Evolutionary conservation across 306 rosid genomes (phyloP).

Genomic region (Quercus robur): DNA sequence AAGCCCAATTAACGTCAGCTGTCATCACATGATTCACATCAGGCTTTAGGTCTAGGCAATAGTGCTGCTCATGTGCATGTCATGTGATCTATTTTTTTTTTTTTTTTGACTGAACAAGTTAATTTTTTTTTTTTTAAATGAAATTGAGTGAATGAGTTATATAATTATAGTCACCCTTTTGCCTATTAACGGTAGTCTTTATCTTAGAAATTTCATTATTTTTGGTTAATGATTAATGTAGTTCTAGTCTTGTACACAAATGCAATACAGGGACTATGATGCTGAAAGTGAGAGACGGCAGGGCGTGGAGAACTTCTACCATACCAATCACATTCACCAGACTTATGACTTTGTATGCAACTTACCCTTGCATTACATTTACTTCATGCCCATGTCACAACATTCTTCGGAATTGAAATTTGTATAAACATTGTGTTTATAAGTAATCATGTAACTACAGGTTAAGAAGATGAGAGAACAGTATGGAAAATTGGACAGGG

Average conservation of each 20-base stretch:
- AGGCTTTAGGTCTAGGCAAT: too few relatives aligned
- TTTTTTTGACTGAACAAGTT: too few relatives aligned
- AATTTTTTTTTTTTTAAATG: too few relatives aligned
- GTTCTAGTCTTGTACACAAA: background rate
- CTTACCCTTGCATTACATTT: background rate
- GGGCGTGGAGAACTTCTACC: slow-evolving; percentile 66
- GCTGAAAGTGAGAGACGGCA: slow-evolving; percentile 62
- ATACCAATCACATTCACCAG: slow-evolving; percentile 61
- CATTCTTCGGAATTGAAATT: background rate
- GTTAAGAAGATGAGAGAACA: slow-evolving; percentile 72
- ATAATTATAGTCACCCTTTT: too few relatives aligned
- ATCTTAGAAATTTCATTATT: background rate
- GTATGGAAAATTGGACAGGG: slow-evolving; percentile 60
- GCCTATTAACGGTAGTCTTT: background rate
- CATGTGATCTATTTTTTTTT: too few relatives aligned
- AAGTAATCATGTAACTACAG: slow-evolving; percentile 17
- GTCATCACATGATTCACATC: too few relatives aligned
- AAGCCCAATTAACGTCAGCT: too few relatives aligned
- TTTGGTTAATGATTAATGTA: background rate
- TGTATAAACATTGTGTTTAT: background rate
- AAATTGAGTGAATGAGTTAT: too few relatives aligned
- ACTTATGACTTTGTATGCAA: slow-evolving; percentile 60
- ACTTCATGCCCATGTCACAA: background rate
- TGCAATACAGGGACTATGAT: slow-evolving; percentile 43
- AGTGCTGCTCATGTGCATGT: too few relatives aligned